These are phyloP conservation scores for Fusarium mexicanum DNA, from an alignment of 2,329 filamentous ascomycete species.

Conservation along the genomic window DNA sequence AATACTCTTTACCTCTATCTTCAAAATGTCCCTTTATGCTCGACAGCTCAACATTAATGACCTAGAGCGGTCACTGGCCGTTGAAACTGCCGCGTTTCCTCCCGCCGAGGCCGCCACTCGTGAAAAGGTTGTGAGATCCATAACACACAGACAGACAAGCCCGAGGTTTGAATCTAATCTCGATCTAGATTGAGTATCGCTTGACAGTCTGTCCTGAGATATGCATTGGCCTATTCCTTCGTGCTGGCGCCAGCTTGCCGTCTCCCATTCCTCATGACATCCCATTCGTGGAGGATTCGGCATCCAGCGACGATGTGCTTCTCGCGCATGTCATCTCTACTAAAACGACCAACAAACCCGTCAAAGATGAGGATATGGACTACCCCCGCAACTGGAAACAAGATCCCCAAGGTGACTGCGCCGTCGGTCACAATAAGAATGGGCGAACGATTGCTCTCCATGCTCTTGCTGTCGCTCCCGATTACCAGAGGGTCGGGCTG, in stretches of 20 bases:
- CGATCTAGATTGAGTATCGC: conserved; percentile 44
- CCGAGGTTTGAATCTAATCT: background rate
- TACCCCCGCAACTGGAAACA: conserved; percentile 40
- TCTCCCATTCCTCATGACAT: conserved; percentile 12
- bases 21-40: conserved; percentile 39
- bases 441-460: conserved; percentile 45
- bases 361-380: conserved; percentile 44
- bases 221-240: conserved; percentile 41
- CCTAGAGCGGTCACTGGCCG: conserved; percentile 35
- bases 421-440: conserved; percentile 37
- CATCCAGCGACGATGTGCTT: conserved; percentile 22
- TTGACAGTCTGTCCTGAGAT: conserved; percentile 42
- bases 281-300: conserved; percentile 1
- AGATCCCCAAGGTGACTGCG: conserved; percentile 8
- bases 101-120: conserved; percentile 43
- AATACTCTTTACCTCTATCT: rapidly evolving
- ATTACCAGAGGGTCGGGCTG: conserved; percentile 39
- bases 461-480: conserved; percentile 42
- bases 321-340: conserved; percentile 45
- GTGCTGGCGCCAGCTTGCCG: background rate
- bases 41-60: conserved; percentile 37
- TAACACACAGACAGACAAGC: too few species aligned
- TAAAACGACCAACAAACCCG: conserved; percentile 28
- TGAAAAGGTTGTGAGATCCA: conserved; percentile 35
- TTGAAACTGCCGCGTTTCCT: conserved; percentile 45